Evolutionary conservation across 2,329 filamentous ascomycete species (phyloP).

Genomic region (Xylaria multiplex): DNA sequence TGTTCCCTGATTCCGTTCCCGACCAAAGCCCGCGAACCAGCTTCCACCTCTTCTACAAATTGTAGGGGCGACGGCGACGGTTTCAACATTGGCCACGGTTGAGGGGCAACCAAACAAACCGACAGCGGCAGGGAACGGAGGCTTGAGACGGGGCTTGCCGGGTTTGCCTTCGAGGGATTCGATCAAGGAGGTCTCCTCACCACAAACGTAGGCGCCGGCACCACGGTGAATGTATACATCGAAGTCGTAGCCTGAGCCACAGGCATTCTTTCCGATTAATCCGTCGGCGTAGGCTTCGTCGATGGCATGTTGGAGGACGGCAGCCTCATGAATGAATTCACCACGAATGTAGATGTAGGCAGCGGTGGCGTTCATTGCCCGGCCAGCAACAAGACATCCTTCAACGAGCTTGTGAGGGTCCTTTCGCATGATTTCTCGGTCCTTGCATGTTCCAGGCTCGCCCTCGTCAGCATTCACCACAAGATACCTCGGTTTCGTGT

Average conservation of each 20-base stretch:
- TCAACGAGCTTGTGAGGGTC: conserved; percentile 99
- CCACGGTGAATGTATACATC: conserved; percentile 97
- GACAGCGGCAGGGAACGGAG: conserved; percentile 95
- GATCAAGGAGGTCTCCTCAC: conserved; percentile 97
- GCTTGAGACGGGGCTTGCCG: conserved; percentile 98
- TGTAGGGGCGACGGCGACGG: conserved; percentile 91
- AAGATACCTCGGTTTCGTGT: conserved; percentile 92
- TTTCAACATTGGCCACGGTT: conserved; percentile 98
- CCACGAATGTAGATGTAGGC: conserved; percentile 99
- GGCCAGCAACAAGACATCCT: conserved; percentile 93
- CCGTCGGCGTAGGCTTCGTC: conserved; percentile 97
- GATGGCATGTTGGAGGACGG: conserved; percentile 91
- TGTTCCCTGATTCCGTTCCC: conserved; percentile 95
- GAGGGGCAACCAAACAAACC: conserved; percentile 98
- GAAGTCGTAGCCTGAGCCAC: conserved; percentile 95
- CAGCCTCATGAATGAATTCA: conserved; percentile 96
- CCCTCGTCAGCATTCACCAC: conserved; percentile 99
- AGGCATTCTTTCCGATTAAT: conserved; percentile 97
- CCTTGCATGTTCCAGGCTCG: conserved; percentile 98
- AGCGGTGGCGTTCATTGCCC: conserved; percentile 98
- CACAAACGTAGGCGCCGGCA: conserved; percentile 97
- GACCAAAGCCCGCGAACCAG: conserved; percentile 95
- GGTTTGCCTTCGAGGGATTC: conserved; percentile 99
- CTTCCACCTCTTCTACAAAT: conserved; percentile 90
- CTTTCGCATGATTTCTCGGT: conserved; percentile 99